Percentiles rank a stretch among this genome's conserved stretches.
phyloP scores from a whole-genome alignment of 495 filamentous ascomycete species.

The Tuber brumale region DNA sequence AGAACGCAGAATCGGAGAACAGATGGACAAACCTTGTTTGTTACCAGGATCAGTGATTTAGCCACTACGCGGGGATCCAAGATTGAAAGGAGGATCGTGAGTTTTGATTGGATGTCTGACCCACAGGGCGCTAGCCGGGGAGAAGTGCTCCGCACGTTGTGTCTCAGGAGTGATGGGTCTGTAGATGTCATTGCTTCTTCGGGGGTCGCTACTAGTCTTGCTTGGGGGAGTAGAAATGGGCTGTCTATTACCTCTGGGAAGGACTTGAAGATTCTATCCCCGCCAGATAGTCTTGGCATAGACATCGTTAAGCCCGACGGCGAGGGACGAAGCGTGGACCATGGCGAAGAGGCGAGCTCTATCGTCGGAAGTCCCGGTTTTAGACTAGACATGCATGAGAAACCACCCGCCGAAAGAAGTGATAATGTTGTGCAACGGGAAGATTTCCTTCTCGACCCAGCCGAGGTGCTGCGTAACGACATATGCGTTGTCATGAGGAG shows the following conservation, averaged over 20 bases:
- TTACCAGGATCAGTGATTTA: constrained; percentile 33
- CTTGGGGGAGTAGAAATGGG: constrained; percentile 36
- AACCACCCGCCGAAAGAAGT: constrained; percentile 12
- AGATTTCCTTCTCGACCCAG: constrained; percentile 36
- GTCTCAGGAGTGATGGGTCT: constrained; percentile 33
- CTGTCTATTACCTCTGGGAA: constrained; percentile 36
- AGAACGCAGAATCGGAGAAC: constrained; percentile 27
- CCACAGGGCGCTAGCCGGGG: constrained; percentile 32
- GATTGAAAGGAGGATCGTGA: constrained; percentile 62
- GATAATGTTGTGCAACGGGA: constrained; percentile 32
- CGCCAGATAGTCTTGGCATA: constrained; percentile 5
- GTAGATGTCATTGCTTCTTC: constrained; percentile 28
- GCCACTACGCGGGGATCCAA: constrained; percentile 41
- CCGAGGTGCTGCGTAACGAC: constrained; percentile 32
- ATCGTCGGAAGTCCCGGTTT: constrained; percentile 14
- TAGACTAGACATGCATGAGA: constrained; percentile 30
- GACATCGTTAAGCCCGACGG: neutral
- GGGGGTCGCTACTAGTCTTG: constrained; percentile 24
- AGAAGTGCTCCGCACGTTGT: constrained; percentile 20
- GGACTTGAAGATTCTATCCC: constrained; percentile 33
- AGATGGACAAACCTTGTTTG: constrained; percentile 38
- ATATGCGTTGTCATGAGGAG: constrained; percentile 37
- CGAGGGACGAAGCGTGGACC: neutral
- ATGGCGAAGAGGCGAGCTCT: constrained; percentile 6
- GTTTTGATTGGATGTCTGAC: constrained; percentile 76